These are phyloP conservation scores for Scytalidium lignicola DNA, from an alignment of 2,329 filamentous ascomycete species.

Conservation along the genomic window DNA sequence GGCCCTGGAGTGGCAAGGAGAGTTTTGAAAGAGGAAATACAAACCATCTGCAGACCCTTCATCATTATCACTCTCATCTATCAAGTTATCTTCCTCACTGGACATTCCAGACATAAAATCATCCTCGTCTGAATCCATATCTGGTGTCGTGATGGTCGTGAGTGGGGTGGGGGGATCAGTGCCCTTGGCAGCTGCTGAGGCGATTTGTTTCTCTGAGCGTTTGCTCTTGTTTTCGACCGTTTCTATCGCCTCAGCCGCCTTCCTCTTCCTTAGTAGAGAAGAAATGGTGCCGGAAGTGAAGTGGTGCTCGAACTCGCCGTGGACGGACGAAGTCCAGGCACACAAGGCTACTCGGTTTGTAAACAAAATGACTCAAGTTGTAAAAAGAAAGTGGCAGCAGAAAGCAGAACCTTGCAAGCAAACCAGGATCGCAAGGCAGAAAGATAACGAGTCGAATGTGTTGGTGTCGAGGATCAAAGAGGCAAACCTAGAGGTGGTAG, in stretches of 20 bases:
- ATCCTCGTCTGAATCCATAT: conserved; percentile 85
- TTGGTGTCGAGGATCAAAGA: neutral
- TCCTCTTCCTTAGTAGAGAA: conserved; percentile 46
- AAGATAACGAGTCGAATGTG: neutral
- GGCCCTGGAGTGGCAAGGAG: conserved; percentile 1
- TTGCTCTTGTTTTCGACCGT: conserved; percentile 27
- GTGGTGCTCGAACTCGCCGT: conserved; percentile 21
- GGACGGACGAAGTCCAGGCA: conserved; percentile 20
- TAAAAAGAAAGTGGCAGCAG: neutral
- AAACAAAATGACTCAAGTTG: neutral
- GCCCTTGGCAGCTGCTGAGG: conserved; percentile 31
- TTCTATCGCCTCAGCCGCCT: conserved; percentile 41
- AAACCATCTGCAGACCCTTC: conserved; percentile 45
- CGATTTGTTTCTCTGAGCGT: conserved; percentile 29
- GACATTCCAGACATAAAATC: conserved; percentile 84
- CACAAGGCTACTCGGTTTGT: conserved; percentile 19
- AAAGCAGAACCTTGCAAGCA: neutral
- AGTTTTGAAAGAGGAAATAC: neutral
- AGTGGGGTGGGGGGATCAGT: conserved; percentile 50
- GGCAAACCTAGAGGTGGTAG: neutral
- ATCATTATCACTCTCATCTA: conserved; percentile 76
- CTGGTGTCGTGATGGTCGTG: conserved; percentile 46
- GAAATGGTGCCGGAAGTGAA: conserved; percentile 41
- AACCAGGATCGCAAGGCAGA: neutral
- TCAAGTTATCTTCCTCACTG: conserved; percentile 68